phyloP scores from a whole-genome alignment of 768 basidiomycete species.

The Pisolithus orientalis region DNA sequence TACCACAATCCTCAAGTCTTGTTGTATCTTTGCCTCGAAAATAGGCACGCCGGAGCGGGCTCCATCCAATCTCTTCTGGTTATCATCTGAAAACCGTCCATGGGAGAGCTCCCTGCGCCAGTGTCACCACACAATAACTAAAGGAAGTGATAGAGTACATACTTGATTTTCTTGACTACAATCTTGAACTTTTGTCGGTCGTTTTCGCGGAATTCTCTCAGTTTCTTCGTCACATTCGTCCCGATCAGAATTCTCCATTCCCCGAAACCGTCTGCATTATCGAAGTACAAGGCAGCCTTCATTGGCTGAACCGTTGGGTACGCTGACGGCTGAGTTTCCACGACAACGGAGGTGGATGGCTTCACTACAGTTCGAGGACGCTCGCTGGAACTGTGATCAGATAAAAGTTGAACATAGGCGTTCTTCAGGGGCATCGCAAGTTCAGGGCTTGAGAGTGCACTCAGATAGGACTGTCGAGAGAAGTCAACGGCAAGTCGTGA shows the following conservation, averaged over 20 bases:
- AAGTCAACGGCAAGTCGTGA: background rate
- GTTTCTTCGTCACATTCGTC: slow-evolving; percentile 39
- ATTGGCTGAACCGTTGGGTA: slow-evolving; percentile 49
- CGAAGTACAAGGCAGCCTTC: slow-evolving; percentile 56
- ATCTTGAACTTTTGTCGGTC: slow-evolving; percentile 44
- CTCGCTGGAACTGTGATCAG: background rate
- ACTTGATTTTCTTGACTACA: slow-evolving; percentile 67
- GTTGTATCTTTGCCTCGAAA: slow-evolving; percentile 63
- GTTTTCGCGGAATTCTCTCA: slow-evolving; percentile 41
- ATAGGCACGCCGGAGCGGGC: slow-evolving; percentile 44
- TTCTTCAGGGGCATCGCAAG: slow-evolving; percentile 6
- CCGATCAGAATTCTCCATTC: slow-evolving; percentile 60
- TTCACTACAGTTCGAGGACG: background rate
- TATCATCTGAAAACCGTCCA: slow-evolving; percentile 63
- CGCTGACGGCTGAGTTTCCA: slow-evolving; percentile 17
- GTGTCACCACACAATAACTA: background rate
- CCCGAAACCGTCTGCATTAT: slow-evolving; percentile 54
- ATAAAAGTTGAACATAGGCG: slow-evolving; percentile 3
- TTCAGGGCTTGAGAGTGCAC: slow-evolving; percentile 12
- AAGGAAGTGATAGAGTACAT: slow-evolving; percentile 5
- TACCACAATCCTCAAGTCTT: slow-evolving; percentile 46
- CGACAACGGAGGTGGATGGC: background rate
- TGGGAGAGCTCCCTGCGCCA: slow-evolving; percentile 56
- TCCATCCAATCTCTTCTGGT: slow-evolving; percentile 54
- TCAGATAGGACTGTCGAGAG: slow-evolving; percentile 20